Base-by-base conservation (phyloP, 2,329 filamentous ascomycete genomes). In the Fusarium decemcellulare region DNA sequence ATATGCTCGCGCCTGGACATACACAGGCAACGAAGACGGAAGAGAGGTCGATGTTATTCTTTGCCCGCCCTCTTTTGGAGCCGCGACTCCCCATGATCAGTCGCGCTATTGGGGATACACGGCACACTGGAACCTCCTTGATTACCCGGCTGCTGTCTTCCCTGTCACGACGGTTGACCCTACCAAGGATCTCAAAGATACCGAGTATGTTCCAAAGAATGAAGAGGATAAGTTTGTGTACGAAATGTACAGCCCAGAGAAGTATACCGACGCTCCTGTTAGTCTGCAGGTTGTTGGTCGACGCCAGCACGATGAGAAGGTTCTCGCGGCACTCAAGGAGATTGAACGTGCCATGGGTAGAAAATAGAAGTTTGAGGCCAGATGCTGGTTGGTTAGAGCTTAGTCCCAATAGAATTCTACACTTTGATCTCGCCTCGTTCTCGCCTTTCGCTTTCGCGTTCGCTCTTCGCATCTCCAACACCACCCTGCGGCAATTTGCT, bases 121-220 rank as follows among this genome's bases (percentile, higher is more conserved):
- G 0, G 81, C 85, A 1, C 86, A 90, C 65, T 93, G 90, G 89
- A 93, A 93, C 74, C 72, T 92, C 43, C 83, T 93, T 2, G 90
- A 93, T 75, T 92, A 91, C 75, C 88, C 91, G 1, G 85, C 83
- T 10, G 76, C 87, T 3, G 83, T 89, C 0, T 91, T 93, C 73
- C 91, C 91, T 0, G 87, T 86, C 1, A 77, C 76, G 5, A 74
- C 65, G 2, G 77, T 77, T 3, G 72, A 76, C 32, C 70, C 73
- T 0, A 15, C 51, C 9, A 74, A 72, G 44, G 77, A 78, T n/a
- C 32, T 42, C 12, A 73, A 73, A 52, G 67, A 77, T 11, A 8
- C 48, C 2, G 15, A 34, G 2, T 78, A 78, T 23, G 60, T 70
- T 9, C 76, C 76, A 1, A 74, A 74, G 58, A 78, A 76, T 10